Evolutionary conservation across 495 filamentous ascomycete genomes (phyloP).

Genomic region (Penicillium fimorum): DNA sequence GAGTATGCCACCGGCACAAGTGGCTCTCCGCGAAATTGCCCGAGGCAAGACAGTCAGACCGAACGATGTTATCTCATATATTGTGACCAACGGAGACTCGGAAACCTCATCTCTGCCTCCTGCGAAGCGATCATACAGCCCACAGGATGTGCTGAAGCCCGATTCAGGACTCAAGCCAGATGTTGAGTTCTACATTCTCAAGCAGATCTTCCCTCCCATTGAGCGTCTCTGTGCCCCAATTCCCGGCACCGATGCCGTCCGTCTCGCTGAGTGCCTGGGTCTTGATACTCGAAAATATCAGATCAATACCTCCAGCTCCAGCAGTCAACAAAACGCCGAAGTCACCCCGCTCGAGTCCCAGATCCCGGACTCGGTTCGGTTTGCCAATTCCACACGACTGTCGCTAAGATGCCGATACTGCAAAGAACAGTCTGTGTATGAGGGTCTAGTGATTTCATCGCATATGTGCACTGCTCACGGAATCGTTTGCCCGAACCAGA

Average conservation of each 20-base stretch:
- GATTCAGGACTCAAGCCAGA: conserved; percentile 76
- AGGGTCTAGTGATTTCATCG: conserved; percentile 62
- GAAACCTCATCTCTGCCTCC: conserved; percentile 62
- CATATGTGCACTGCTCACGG: conserved; percentile 68
- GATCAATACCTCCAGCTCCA: conserved; percentile 57
- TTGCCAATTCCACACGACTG: conserved; percentile 73
- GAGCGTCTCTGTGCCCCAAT: conserved; percentile 97
- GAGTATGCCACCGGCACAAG: conserved; percentile 96
- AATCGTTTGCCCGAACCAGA: conserved; percentile 62
- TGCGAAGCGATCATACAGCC: conserved; percentile 83
- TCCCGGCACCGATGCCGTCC: conserved; percentile 80
- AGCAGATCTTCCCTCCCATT: conserved; percentile 97
- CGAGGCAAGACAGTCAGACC: conserved; percentile 82
- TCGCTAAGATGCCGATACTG: conserved; percentile 78
- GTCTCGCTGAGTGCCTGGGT: conserved; percentile 89
- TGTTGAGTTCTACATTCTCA: conserved; percentile 94
- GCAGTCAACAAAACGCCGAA: conserved; percentile 52
- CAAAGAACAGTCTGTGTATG: conserved; percentile 66
- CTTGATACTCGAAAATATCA: conserved; percentile 87
- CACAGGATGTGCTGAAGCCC: conserved; percentile 78
- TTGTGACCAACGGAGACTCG: conserved; percentile 79
- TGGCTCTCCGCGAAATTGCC: conserved; percentile 83
- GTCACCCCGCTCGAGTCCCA: conserved; percentile 91
- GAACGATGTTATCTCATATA: conserved; percentile 93
- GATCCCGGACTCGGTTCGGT: conserved; percentile 80